Evolutionary conservation across 2,329 filamentous ascomycete species (phyloP).

Genomic region (Cryphonectria parasitica): DNA sequence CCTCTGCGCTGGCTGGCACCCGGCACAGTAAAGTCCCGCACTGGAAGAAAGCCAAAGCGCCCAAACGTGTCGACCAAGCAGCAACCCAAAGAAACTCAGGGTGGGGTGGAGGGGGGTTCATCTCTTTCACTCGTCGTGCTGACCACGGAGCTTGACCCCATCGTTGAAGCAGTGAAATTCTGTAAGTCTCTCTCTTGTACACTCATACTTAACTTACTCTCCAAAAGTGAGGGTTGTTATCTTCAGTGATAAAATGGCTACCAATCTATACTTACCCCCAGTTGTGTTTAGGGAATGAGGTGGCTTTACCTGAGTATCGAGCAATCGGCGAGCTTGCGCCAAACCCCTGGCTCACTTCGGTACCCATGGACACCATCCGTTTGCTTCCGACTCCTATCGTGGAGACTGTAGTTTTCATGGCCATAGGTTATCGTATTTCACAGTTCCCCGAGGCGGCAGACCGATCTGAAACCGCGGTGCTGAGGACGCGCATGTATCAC

Average conservation of each 20-base stretch:
- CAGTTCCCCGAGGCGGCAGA: neutral
- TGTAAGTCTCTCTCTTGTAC: conserved; percentile 3
- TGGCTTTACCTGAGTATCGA: neutral
- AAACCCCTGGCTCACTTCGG: neutral
- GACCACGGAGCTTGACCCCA: neutral
- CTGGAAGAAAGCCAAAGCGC: conserved; percentile 1
- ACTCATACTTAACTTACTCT: no score
- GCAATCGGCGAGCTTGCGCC: conserved; percentile 1
- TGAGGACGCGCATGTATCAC: conserved; percentile 11
- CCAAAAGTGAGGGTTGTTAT: neutral
- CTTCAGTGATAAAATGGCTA: neutral
- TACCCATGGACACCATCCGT: neutral
- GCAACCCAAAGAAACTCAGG: neutral
- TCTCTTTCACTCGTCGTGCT: neutral
- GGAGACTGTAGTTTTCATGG: conserved; percentile 6
- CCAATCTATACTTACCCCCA: neutral
- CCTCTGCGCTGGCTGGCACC: conserved; percentile 9
- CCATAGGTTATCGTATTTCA: conserved; percentile 31
- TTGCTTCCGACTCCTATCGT: neutral
- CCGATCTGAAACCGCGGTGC: neutral
- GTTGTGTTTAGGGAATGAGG: neutral
- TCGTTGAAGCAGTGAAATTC: neutral
- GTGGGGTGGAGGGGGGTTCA: neutral
- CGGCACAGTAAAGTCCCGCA: neutral
- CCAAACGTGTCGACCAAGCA: no score